Conservation (phyloP, 2,329 filamentous ascomycete genomes). For the Ceratocystis smalleyi region DNA sequence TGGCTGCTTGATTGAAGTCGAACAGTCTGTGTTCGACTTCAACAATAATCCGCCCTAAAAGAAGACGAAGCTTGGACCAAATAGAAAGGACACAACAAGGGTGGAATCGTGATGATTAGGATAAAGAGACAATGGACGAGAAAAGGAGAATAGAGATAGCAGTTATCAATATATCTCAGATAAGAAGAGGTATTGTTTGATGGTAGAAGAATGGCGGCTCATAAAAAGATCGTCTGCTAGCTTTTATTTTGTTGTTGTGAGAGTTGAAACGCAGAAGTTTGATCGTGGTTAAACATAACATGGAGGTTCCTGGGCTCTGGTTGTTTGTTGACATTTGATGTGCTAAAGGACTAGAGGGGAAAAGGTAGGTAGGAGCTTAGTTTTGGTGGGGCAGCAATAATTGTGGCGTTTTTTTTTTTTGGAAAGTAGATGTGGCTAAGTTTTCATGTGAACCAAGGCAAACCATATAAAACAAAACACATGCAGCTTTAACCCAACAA, state of each 20-base stretch:
- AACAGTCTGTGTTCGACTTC: not conserved
- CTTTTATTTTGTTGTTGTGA: not conserved
- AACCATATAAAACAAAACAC: not conserved
- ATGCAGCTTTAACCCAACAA: not conserved
- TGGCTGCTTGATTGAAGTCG: not conserved
- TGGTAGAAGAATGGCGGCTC: not conserved
- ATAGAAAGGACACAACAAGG: not conserved
- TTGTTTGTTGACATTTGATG: conserved; percentile 14
- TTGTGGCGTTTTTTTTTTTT: conserved; percentile 9
- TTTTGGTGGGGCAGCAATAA: conserved; percentile 9
- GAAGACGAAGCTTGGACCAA: not conserved
- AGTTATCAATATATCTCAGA: conserved; percentile 1
- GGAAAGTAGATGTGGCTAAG: conserved; percentile 1
- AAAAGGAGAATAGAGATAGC: not conserved
- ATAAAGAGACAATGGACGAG: not conserved
- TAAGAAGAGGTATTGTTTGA: not conserved
- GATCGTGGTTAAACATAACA: not conserved
- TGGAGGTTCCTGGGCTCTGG: not conserved
- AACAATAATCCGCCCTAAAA: not conserved
- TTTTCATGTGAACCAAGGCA: conserved; percentile 1
- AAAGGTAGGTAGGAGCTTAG: conserved; percentile 12
- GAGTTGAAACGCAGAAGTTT: not conserved
- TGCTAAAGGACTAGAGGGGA: conserved; percentile 3
- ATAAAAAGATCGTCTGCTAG: not conserved
- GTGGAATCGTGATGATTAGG: not conserved